phyloP scores from a whole-genome alignment of 179 eudicot species.

The Dionaea muscipula region DNA sequence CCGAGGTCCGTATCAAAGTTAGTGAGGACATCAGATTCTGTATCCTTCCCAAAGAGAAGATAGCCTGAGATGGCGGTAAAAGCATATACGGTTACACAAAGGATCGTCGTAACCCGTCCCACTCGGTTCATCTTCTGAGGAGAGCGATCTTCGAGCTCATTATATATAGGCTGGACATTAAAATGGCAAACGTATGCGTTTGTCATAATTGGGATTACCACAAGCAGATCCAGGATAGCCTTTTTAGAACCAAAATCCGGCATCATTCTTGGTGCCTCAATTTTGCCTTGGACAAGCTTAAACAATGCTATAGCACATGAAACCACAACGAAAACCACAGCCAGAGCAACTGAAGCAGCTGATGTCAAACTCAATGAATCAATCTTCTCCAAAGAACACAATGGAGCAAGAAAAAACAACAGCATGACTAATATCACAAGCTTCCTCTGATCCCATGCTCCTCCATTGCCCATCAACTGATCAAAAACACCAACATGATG shows the following conservation, averaged over 20 bases:
- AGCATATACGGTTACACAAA: slow-evolving; percentile 62
- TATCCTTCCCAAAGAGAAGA: slow-evolving; percentile 61
- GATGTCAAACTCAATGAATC: slow-evolving; percentile 78
- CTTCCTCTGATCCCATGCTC: slow-evolving; percentile 81
- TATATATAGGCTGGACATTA: slow-evolving; percentile 82
- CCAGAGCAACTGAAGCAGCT: slow-evolving; percentile 85
- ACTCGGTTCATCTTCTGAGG: slow-evolving; percentile 72
- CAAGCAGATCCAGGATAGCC: slow-evolving; percentile 72
- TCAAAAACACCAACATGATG: slow-evolving; percentile 75
- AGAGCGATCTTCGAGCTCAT: slow-evolving; percentile 66
- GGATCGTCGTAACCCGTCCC: slow-evolving; percentile 56
- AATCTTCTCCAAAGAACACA: slow-evolving; percentile 73
- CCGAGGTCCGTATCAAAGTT: slow-evolving; percentile 84
- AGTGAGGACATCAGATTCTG: slow-evolving; percentile 73
- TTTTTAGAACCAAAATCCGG: slow-evolving; percentile 69
- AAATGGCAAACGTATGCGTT: slow-evolving; percentile 91
- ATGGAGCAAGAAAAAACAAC: slow-evolving; percentile 58
- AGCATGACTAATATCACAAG: slow-evolving; percentile 50
- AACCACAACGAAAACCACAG: slow-evolving; percentile 65
- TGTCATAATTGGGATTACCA: slow-evolving; percentile 86
- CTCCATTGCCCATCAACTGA: slow-evolving; percentile 66
- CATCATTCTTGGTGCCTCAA: slow-evolving; percentile 59
- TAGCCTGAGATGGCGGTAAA: slow-evolving; percentile 78
- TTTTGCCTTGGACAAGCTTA: slow-evolving; percentile 61
- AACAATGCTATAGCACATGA: slow-evolving; percentile 45